A percentile compares a stretch with the other conserved stretches of the same genome.
Conservation (phyloP, 2,329 filamentous ascomycete species). For the Chaetomiaceae sp. region DNA sequence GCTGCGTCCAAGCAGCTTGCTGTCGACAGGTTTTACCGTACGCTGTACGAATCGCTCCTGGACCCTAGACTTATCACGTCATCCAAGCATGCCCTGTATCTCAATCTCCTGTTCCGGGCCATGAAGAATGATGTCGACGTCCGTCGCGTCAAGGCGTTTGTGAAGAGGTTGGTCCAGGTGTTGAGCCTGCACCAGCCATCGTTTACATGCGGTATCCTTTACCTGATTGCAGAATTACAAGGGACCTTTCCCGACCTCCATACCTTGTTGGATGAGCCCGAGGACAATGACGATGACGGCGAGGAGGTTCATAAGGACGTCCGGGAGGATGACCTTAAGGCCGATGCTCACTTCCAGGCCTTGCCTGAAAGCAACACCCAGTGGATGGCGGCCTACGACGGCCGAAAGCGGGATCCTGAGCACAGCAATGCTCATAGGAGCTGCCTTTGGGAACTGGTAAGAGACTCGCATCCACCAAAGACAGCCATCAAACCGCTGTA, state of each 20-base stretch:
- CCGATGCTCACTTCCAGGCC: constrained; percentile 38
- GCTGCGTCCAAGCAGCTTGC: constrained; percentile 74
- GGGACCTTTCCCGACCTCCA: constrained; percentile 74
- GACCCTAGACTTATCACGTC: constrained; percentile 84
- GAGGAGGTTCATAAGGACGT: constrained; percentile 53
- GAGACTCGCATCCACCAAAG: constrained; percentile 28
- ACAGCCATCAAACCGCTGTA: too few species aligned
- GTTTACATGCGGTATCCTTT: constrained; percentile 90
- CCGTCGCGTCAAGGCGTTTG: constrained; percentile 90
- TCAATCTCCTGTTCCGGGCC: constrained; percentile 85
- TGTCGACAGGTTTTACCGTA: constrained; percentile 89
- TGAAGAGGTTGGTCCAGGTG: constrained; percentile 86
- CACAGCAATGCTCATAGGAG: constrained; percentile 89
- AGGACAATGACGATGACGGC: constrained; percentile 68
- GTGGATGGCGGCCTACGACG: constrained; percentile 59
- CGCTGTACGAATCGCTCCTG: constrained; percentile 88
- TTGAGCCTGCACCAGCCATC: constrained; percentile 84
- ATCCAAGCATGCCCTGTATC: constrained; percentile 91
- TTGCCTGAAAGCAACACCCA: constrained; percentile 22
- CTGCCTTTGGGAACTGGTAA: constrained; percentile 86
- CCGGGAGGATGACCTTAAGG: constrained; percentile 60
- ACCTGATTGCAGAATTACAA: constrained; percentile 78
- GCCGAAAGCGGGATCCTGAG: constrained; percentile 85
- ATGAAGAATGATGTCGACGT: constrained; percentile 87
- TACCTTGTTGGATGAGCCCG: constrained; percentile 73